These are phyloP conservation scores for Dendrostoma leiphaemia DNA, from an alignment of 2,329 filamentous ascomycete species.

Conservation along the genomic window DNA sequence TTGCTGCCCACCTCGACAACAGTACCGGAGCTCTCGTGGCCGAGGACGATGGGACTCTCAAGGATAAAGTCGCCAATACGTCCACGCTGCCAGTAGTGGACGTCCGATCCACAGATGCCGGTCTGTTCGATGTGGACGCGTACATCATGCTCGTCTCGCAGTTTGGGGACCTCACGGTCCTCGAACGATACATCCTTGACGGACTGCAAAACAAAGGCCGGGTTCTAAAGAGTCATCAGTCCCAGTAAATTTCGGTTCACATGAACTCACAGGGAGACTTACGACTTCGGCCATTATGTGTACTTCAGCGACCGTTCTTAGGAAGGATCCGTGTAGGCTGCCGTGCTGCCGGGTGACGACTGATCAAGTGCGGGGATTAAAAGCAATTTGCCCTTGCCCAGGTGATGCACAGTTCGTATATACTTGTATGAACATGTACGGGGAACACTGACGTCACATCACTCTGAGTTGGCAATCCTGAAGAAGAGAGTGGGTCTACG, in stretches of 20 bases:
- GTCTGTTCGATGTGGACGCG: constrained; percentile 43
- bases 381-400: too few species aligned
- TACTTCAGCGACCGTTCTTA: too few species aligned
- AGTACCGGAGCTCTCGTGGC: constrained; percentile 43
- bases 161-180: constrained; percentile 37
- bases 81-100: constrained; percentile 46
- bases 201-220: constrained; percentile 44
- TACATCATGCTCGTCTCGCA: constrained; percentile 40
- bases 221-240: constrained; percentile 33
- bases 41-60: constrained; percentile 42
- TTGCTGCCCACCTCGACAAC: constrained; percentile 38
- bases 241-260: neutral
- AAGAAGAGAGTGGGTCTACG: too few species aligned
- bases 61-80: constrained; percentile 45
- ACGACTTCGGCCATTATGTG: constrained; percentile 20
- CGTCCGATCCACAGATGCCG: constrained; percentile 46
- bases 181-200: constrained; percentile 44
- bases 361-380: too few species aligned
- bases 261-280: too few species aligned
- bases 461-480: too few species aligned
- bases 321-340: too few species aligned
- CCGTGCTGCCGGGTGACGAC: too few species aligned
- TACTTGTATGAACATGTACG: too few species aligned
- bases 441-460: too few species aligned
- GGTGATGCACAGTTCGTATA: too few species aligned